Evolutionary conservation across 1,284 basidiomycete species (phyloP).

Genomic region (Ustilago xerochloae): DNA sequence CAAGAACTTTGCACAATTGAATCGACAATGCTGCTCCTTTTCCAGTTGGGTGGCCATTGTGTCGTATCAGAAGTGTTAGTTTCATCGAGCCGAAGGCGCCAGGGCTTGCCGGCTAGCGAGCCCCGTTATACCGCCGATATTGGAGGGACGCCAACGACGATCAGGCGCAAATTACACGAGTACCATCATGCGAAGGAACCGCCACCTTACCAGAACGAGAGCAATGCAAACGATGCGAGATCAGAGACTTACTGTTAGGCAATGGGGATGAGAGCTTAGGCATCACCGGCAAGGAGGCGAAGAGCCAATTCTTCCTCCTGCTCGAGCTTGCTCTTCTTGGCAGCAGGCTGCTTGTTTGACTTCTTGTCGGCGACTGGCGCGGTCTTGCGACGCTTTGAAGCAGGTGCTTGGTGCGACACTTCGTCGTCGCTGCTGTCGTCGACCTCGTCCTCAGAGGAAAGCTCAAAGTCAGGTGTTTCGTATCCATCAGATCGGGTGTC

Average conservation of each 20-base stretch:
- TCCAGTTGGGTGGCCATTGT: neutral
- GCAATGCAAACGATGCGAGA: neutral
- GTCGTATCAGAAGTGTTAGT: constrained; percentile 49
- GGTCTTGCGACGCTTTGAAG: constrained; percentile 34
- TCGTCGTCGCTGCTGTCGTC: constrained; percentile 31
- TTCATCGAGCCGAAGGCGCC: constrained; percentile 53
- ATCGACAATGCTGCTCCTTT: too few relatives aligned
- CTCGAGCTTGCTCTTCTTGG: constrained; percentile 49
- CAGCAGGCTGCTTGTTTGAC: neutral
- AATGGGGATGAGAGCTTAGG: neutral
- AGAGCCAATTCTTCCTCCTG: constrained; percentile 52
- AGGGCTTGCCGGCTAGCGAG: constrained; percentile 62
- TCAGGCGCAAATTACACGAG: constrained; percentile 65
- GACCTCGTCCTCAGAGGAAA: constrained; percentile 28
- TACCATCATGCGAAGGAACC: constrained; percentile 57
- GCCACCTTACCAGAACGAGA: neutral
- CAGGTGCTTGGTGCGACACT: constrained; percentile 13
- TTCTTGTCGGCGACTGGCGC: neutral
- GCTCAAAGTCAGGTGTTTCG: constrained; percentile 63
- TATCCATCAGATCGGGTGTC: constrained; percentile 59
- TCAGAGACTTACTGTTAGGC: constrained; percentile 15
- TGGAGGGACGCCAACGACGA: constrained; percentile 37
- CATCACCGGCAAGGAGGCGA: constrained; percentile 48
- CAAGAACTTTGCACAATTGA: neutral
- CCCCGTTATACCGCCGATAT: constrained; percentile 48